These are phyloP conservation scores for Diaporthe sp. DNA, from an alignment of 2,329 filamentous ascomycete genomes.

Conservation along the genomic window DNA sequence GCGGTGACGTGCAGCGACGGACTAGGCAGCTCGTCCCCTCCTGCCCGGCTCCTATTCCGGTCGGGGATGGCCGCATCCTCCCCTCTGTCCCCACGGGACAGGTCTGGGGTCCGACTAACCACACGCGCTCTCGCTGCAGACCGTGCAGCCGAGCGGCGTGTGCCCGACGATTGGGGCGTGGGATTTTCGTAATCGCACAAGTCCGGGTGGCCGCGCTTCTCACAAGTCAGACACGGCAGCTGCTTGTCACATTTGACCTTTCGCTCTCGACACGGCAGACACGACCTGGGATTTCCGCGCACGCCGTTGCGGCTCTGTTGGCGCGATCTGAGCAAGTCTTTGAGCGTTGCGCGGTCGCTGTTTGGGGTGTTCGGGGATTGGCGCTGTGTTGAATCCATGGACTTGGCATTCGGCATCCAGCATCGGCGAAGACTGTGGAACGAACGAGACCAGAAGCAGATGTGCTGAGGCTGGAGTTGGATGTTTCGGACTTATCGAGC, in stretches of 20 bases:
- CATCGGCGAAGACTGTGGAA: too few species aligned
- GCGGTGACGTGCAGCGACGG: neutral
- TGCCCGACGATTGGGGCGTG: neutral
- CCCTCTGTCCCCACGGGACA: neutral
- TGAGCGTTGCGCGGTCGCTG: slow-evolving; percentile 4
- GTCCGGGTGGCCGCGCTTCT: slow-evolving; percentile 22
- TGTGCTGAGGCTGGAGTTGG: neutral
- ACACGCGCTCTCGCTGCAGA: neutral
- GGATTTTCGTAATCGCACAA: slow-evolving; percentile 9
- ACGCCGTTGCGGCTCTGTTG: slow-evolving; percentile 9
- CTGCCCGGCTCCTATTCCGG: neutral
- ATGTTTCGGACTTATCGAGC: too few species aligned
- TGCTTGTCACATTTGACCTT: slow-evolving; percentile 24
- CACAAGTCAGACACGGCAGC: neutral
- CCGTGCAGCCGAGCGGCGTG: neutral
- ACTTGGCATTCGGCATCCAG: neutral
- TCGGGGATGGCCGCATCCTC: neutral
- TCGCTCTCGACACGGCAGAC: slow-evolving; percentile 9
- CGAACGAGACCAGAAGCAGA: neutral
- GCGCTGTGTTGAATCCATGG: neutral
- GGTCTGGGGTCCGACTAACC: neutral
- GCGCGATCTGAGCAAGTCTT: slow-evolving; percentile 19
- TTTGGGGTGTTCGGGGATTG: neutral
- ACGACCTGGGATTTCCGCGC: slow-evolving; percentile 7
- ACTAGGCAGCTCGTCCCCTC: too few species aligned